These are phyloP conservation scores for Phytopythium cucurbitacearum DNA, from an alignment of 352 stramenopile species.

Conservation along the genomic window DNA sequence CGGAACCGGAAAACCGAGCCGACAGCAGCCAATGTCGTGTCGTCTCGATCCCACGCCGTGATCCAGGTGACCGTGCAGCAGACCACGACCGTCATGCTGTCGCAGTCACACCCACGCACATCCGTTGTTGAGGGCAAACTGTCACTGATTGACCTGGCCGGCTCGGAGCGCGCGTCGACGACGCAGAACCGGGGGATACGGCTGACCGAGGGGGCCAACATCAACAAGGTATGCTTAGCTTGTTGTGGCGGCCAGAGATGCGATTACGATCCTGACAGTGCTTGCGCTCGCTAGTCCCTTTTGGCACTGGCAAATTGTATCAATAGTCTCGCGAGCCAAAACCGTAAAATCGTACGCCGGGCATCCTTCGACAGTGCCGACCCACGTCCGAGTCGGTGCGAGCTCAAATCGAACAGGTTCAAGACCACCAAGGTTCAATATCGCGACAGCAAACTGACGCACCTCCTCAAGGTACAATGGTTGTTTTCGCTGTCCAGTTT, in stretches of 20 bases:
- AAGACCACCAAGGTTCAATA: conserved; percentile 23
- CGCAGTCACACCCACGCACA: neutral
- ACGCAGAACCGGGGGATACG: conserved; percentile 72
- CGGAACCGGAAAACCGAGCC: conserved; percentile 54
- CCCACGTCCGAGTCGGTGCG: too few species aligned
- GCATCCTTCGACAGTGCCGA: too few species aligned
- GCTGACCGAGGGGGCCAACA: conserved; percentile 57
- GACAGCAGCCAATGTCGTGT: conserved; percentile 79
- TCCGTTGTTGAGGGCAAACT: conserved; percentile 34
- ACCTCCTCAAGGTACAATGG: conserved; percentile 40
- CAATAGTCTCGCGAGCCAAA: conserved; percentile 35
- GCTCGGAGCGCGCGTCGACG: conserved; percentile 70
- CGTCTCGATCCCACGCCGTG: conserved; percentile 79
- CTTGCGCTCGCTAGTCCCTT: conserved; percentile 22
- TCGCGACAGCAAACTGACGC: conserved; percentile 84
- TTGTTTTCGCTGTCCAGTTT: neutral
- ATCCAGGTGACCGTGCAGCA: conserved; percentile 71
- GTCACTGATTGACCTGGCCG: conserved; percentile 81
- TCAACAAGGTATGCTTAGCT: conserved; percentile 37
- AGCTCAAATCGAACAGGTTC: too few species aligned
- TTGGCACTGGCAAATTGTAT: conserved; percentile 88
- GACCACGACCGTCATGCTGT: conserved; percentile 45
- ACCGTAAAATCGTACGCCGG: too few species aligned
- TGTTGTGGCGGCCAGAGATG: too few species aligned
- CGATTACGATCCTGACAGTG: too few species aligned